phyloP scores from a whole-genome alignment of 768 basidiomycete species.

The Mycena capillaripes region DNA sequence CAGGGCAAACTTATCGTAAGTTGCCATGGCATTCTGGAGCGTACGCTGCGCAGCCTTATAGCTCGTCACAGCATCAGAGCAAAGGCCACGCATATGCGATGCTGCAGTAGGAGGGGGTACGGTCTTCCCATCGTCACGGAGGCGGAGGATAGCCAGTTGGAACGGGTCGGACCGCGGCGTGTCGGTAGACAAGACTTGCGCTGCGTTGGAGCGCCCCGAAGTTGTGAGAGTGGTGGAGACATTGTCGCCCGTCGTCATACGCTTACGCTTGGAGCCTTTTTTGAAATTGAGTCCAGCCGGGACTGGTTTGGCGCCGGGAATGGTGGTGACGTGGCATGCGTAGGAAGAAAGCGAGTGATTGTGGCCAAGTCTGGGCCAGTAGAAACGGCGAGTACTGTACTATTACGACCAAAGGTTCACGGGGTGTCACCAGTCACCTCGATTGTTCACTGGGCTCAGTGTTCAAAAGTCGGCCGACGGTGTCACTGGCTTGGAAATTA shows the following conservation, averaged over 20 bases:
- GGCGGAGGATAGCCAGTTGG: not conserved
- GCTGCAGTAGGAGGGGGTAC: not conserved
- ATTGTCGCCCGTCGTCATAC: not conserved
- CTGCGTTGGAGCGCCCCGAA: not conserved
- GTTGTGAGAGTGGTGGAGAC: not conserved
- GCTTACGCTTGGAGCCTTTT: slow-evolving; percentile 14
- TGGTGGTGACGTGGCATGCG: too few species aligned
- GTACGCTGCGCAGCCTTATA: not conserved
- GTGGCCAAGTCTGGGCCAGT: too few species aligned
- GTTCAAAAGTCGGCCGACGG: too few species aligned
- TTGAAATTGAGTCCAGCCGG: too few species aligned
- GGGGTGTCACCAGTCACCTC: too few species aligned
- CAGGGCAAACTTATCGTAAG: not conserved
- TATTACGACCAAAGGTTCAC: too few species aligned
- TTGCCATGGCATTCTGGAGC: not conserved
- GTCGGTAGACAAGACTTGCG: not conserved
- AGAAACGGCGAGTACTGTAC: too few species aligned
- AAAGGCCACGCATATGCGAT: not conserved
- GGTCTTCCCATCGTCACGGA: not conserved
- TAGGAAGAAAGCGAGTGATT: too few species aligned
- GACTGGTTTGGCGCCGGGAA: too few species aligned
- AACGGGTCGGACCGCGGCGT: not conserved
- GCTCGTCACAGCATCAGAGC: slow-evolving; percentile 2
- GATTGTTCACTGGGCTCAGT: too few species aligned
- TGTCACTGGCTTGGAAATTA: too few species aligned